phyloP scores from a whole-genome alignment of 2,329 filamentous ascomycete genomes.

The Coniella lustricola region DNA sequence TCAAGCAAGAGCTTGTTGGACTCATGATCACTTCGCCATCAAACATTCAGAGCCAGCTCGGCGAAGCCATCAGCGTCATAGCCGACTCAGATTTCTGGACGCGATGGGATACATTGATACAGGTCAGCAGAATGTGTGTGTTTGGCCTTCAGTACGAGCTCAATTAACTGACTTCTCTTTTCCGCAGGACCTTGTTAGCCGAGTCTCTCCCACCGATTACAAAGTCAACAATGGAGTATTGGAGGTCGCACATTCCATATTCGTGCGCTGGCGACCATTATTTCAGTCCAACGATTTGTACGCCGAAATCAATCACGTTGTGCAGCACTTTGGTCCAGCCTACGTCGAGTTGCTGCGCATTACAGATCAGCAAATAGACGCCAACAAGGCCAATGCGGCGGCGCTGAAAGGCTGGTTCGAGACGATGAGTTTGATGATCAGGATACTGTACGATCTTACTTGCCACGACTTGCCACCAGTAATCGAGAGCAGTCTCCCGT shows the following conservation, averaged over 20 bases:
- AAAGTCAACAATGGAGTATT: slow-evolving; percentile 88
- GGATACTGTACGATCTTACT: slow-evolving; percentile 94
- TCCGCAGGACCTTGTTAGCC: slow-evolving; percentile 72
- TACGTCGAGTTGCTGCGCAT: slow-evolving; percentile 73
- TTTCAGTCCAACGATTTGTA: slow-evolving; percentile 91
- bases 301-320: slow-evolving; percentile 92
- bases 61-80: slow-evolving; percentile 94
- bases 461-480: slow-evolving; percentile 92
- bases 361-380: slow-evolving; percentile 64
- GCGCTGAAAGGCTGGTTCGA: slow-evolving; percentile 72
- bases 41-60: slow-evolving; percentile 85
- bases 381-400: slow-evolving; percentile 68
- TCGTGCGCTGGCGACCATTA: slow-evolving; percentile 88
- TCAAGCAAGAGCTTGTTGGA: slow-evolving; percentile 92
- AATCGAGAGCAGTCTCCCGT: slow-evolving; percentile 80
- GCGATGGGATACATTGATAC: slow-evolving; percentile 91
- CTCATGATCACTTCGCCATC: slow-evolving; percentile 91
- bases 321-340: slow-evolving; percentile 73
- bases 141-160: too few species aligned
- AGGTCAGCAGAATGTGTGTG: slow-evolving; percentile 40
- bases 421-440: slow-evolving; percentile 80
- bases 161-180: slow-evolving; percentile 11
- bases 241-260: slow-evolving; percentile 97
- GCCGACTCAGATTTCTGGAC: slow-evolving; percentile 97
- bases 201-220: slow-evolving; percentile 74